Evolutionary conservation across 805 yeast species (phyloP), one percentile per base, ranked within the genome.

Genomic region (Jamesozyma rosinii): DNA sequence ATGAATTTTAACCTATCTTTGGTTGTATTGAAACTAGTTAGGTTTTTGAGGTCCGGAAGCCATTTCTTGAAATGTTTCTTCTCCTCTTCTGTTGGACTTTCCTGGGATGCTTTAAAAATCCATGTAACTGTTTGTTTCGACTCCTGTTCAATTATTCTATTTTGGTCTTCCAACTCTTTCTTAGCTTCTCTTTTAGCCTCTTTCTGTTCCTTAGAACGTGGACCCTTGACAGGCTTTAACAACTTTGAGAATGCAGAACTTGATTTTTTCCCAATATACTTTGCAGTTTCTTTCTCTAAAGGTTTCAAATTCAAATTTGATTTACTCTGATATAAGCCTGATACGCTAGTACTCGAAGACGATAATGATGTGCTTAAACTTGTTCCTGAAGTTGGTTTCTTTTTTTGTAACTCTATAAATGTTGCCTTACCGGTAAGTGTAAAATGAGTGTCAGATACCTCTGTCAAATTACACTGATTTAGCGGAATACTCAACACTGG

Each of bases 1-100:
- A 66, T 73, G 55, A 61, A 69, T 40, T 63, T 64, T 47, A 76
- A 74, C 59, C 87, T 71, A 29, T 72, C 73, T 30, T 65, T 55
- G 35, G 76, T 74, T 42, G 63, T 59, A 19, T 68, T 67, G 49
- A 70, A 75, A 38, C 68, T 65, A 27, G 74, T 67, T 49, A 80
- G 61, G 47, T 77, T 79, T 26, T 65, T 62, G 37, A 81, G 59
- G 54, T 79, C 82, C 24, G 67, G 70, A 30, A 66, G 61, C 86
- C 86, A 81, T 49, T 68, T 69, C 21, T 54, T 55, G 40, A 72
- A 72, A 41, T 75, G 75, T 30, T 61, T 66, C 14, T 51, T 59
- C 22, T 65, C 67, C 10, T 47, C 70, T 54, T 59, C 81, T 63
- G 63, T 71, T 65, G 57, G 74, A 14, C 47, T 43, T n/a, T 51